Evolutionary conservation across 108 stramenopile species (phyloP).

Genomic region (Nitzschia sp.): DNA sequence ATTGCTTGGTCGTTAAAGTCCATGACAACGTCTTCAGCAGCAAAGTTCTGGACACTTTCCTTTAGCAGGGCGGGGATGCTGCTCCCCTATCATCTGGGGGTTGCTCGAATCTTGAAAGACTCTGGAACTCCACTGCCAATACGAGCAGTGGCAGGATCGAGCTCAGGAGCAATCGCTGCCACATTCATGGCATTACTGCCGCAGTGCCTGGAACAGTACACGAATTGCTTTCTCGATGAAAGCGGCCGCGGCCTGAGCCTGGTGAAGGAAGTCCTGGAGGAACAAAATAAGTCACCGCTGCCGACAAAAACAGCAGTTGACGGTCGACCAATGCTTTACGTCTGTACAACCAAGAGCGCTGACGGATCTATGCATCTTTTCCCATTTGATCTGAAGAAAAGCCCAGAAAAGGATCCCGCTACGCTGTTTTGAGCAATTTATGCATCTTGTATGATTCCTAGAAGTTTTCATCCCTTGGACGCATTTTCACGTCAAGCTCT

Average conservation of each 20-base stretch:
- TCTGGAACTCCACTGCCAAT: slow-evolving; percentile 2
- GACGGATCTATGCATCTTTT: slow-evolving; percentile 54
- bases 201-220: slow-evolving; percentile 50
- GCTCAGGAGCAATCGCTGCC: slow-evolving; percentile 64
- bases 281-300: slow-evolving; percentile 4
- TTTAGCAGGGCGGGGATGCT: slow-evolving; percentile 63
- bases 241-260: slow-evolving; percentile 45
- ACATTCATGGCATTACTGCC: slow-evolving; percentile 38
- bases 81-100: slow-evolving; percentile 60
- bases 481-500: slow-evolving; percentile 20
- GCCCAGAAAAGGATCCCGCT: background rate
- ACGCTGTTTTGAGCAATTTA: slow-evolving; percentile 35
- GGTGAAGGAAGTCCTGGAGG: slow-evolving; percentile 38
- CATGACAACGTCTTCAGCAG: background rate
- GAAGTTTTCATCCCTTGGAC: slow-evolving; percentile 61
- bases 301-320: background rate
- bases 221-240: slow-evolving; percentile 55
- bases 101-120: slow-evolving; percentile 16
- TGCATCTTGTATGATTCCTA: slow-evolving; percentile 63
- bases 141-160: slow-evolving; percentile 49
- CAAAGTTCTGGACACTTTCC: slow-evolving; percentile 40
- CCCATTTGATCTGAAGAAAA: slow-evolving; percentile 30
- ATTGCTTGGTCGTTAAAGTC: too few species aligned
- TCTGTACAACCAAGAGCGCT: slow-evolving; percentile 53
- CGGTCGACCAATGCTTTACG: background rate